phyloP scores from a whole-genome alignment of 306 rosid genomes.

The Lathyrus tuberosus region DNA sequence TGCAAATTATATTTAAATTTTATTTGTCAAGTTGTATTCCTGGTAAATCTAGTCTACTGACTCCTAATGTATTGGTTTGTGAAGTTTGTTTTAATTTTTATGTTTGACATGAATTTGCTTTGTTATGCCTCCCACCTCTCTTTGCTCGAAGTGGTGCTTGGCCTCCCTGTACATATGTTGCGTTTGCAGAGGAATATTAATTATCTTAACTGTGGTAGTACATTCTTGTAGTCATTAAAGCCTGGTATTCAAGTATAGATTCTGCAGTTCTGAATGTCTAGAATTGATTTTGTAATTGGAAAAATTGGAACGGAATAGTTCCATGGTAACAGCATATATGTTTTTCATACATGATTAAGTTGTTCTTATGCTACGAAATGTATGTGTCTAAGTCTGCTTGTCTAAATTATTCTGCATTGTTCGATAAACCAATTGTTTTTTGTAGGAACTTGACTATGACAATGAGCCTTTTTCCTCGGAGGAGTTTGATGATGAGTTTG shows the following conservation, averaged over 20 bases:
- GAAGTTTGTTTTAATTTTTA: background rate
- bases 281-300: slow-evolving; percentile 13
- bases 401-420: slow-evolving; percentile 10
- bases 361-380: background rate
- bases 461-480: slow-evolving; percentile 39
- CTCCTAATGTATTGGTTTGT: slow-evolving; percentile 8
- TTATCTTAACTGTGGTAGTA: slow-evolving; percentile 1
- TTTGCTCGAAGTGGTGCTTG: background rate
- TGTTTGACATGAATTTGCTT: slow-evolving; percentile 20
- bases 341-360: slow-evolving; percentile 21
- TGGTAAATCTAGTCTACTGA: background rate
- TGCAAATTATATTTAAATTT: background rate
- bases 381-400: slow-evolving; percentile 8
- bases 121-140: slow-evolving; percentile 24
- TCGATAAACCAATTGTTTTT: slow-evolving; percentile 27
- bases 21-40: slow-evolving; percentile 1
- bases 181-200: slow-evolving; percentile 1
- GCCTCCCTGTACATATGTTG: background rate
- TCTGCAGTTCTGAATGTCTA: slow-evolving; percentile 4
- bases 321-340: background rate
- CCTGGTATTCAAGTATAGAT: slow-evolving; percentile 16
- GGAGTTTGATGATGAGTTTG: slow-evolving; percentile 59
- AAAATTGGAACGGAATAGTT: slow-evolving; percentile 22
- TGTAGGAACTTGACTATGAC: slow-evolving; percentile 56
- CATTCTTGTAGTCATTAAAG: slow-evolving; percentile 13